Evolutionary conservation across 768 basidiomycete genomes (phyloP).

Genomic region (Lactifluus echinatus): DNA sequence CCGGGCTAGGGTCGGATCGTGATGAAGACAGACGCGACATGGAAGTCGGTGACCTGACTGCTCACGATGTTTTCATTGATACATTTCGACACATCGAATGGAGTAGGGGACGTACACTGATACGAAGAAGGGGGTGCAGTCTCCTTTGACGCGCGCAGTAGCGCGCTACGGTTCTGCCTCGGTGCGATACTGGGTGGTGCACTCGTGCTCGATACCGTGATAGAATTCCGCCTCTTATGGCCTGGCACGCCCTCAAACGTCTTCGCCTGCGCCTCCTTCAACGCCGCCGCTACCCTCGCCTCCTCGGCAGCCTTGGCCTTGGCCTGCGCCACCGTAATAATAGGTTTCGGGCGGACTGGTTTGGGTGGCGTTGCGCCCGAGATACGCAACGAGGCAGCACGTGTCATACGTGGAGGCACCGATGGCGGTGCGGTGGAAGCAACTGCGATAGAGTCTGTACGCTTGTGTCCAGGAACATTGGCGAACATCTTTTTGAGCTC

Average conservation of each 20-base stretch:
- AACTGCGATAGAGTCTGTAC: constrained; percentile 55
- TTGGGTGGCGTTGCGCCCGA: constrained; percentile 41
- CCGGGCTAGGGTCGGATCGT: not conserved
- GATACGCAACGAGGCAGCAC: constrained; percentile 61
- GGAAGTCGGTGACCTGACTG: constrained; percentile 10
- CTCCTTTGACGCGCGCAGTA: constrained; percentile 35
- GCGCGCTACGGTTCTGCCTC: constrained; percentile 37
- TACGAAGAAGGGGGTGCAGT: constrained; percentile 30
- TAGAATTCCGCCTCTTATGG: constrained; percentile 70
- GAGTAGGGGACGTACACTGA: constrained; percentile 12
- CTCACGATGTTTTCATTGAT: no score
- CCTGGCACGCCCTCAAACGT: constrained; percentile 78
- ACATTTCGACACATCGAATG: no score
- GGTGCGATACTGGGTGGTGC: constrained; percentile 40
- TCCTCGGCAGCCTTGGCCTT: constrained; percentile 27
- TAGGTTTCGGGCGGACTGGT: constrained; percentile 13
- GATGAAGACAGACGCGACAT: constrained; percentile 10
- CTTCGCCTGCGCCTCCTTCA: constrained; percentile 26
- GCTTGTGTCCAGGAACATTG: constrained; percentile 79
- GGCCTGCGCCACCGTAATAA: constrained; percentile 5
- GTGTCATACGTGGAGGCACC: constrained; percentile 68
- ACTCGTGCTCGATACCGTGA: constrained; percentile 51
- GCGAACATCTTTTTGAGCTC: constrained; percentile 55
- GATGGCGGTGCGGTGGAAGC: constrained; percentile 66
- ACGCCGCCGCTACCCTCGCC: constrained; percentile 25